These are phyloP conservation scores for Gossypium laxum DNA, from an alignment of 441 rosid species.

Conservation along the genomic window DNA sequence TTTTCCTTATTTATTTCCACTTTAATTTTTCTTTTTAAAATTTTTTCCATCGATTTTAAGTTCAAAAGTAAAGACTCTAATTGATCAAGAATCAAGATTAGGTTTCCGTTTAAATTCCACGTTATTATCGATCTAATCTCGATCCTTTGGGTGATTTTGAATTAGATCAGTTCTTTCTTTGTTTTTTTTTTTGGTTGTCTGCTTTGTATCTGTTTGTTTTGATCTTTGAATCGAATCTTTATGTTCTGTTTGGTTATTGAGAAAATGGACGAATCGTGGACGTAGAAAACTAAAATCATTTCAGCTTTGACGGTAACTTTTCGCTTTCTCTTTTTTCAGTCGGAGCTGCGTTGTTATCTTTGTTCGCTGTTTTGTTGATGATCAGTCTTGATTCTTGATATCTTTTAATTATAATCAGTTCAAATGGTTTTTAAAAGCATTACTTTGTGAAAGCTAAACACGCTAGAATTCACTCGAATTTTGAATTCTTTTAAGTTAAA, in stretches of 20 bases:
- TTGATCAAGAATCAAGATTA: background rate
- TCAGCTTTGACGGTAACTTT: constrained; percentile 6
- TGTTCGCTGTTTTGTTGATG: background rate
- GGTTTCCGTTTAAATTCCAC: background rate
- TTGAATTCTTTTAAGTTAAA: background rate
- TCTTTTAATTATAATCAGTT: too few species aligned
- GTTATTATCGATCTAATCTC: background rate
- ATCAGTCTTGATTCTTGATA: background rate
- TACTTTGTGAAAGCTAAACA: background rate
- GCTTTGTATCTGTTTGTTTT: background rate
- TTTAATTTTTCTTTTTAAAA: background rate
- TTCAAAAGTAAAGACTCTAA: background rate
- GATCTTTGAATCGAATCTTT: background rate
- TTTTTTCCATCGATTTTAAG: background rate
- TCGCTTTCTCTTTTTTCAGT: background rate
- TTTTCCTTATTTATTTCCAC: background rate
- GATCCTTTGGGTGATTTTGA: background rate
- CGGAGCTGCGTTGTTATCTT: background rate
- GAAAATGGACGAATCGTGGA: background rate
- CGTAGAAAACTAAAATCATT: background rate
- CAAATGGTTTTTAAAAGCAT: background rate
- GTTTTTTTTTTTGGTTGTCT: background rate
- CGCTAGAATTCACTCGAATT: background rate
- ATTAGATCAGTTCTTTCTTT: background rate
- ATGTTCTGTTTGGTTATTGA: constrained; percentile 1